Evolutionary conservation across 2,329 filamentous ascomycete species (phyloP), one percentile per base, ranked within the genome.

Genomic region (Arthroderma sp.): DNA sequence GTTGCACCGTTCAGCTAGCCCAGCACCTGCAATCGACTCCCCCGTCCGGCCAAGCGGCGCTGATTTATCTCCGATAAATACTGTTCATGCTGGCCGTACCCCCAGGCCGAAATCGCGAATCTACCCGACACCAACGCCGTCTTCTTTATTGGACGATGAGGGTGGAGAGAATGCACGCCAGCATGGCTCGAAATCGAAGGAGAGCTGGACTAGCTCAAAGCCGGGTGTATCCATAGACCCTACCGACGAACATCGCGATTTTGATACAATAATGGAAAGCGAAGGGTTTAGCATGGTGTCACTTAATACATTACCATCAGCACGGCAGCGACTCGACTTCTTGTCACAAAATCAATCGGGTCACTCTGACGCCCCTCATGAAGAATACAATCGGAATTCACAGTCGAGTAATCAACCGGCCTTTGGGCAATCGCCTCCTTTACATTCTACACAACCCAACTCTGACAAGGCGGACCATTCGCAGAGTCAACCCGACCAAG

Each of bases 231-330:
- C 46, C 11, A 48, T 46, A 27, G 61, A 68, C 43, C 63, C 64
- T 29, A 66, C 60, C 4, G 59, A 67, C 29, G 64, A 67, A 11
- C 61, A 68, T 43, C 57, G 58, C 34, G 71, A 72, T 38, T 72
- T 70, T 48, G 72, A 75, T 54, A 71, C 72, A 1, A 72, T 75
- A 15, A 63, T 75, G 50, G 72, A 75, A 56, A 74, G 72, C 50
- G 72, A 75, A 60, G 72, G 69, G 3, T 75, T 75, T 48, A 75
- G 71, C 46, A 74, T 75, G 70, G 72, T 75, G 39, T 74, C 73
- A 8, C 58, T 75, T 38, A 68, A 73, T 46, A 72, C 72, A 3
- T 57, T 75, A 22, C 70, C 70, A 4, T 75, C 72, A 3, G 62
- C 68, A 22, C 64, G 64, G 50, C 64, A 69, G 50, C 40, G 33